Percentiles rank a stretch among this genome's conserved stretches.
Evolutionary conservation across 345 rosid genomes (phyloP).

Genomic region (Gossypium rotundifolium): DNA sequence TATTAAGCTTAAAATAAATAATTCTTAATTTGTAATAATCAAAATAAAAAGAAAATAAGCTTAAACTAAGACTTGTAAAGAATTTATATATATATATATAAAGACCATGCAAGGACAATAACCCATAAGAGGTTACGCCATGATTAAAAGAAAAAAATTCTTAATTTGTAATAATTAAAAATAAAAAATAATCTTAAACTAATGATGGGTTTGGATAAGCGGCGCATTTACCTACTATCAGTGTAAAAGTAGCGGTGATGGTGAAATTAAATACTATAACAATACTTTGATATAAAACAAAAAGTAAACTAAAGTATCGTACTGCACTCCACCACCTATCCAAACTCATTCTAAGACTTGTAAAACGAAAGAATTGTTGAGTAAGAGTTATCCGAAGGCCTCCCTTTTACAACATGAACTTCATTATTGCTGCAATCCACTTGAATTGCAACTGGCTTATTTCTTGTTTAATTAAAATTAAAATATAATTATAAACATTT

Average conservation of each 20-base stretch:
- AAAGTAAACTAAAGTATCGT: no score
- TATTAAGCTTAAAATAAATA: no score
- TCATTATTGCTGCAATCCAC: not conserved
- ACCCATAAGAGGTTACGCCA: not conserved
- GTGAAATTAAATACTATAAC: rapidly evolving
- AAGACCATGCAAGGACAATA: not conserved
- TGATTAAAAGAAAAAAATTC: not conserved
- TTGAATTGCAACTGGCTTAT: not conserved
- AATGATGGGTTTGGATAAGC: rapidly evolving
- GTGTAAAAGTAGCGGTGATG: no score
- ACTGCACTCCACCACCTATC: rapidly evolving
- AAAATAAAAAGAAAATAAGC: not conserved
- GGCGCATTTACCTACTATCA: rapidly evolving
- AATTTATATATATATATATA: not conserved
- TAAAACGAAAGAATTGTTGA: no score
- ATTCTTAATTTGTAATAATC: no score
- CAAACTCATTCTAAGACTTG: no score
- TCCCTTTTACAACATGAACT: not conserved
- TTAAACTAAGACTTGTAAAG: not conserved
- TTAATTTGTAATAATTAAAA: no score
- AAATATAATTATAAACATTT: not conserved
- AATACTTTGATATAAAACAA: no score
- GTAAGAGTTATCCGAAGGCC: not conserved
- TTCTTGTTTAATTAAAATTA: not conserved
- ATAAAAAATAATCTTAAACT: not conserved